A percentile compares a stretch with the other conserved stretches of the same genome.
phyloP scores from a whole-genome alignment of 345 rosid species.

The Cochlearia excelsa region DNA sequence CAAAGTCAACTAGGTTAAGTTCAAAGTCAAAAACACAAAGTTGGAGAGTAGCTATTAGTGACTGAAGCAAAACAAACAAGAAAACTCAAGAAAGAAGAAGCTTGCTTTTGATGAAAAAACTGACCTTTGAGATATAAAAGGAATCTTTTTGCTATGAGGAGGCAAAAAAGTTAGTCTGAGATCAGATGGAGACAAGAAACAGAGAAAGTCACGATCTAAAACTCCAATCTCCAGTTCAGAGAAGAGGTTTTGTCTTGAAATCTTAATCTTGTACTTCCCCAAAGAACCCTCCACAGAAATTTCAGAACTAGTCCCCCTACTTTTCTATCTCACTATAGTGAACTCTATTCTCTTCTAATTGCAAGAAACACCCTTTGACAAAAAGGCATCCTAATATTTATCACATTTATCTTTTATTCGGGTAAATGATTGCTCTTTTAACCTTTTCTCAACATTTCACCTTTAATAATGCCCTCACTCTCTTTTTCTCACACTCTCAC shows the following conservation, averaged over 20 bases:
- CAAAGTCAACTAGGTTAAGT: not conserved
- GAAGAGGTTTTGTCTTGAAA: constrained; percentile 32
- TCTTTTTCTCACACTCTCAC: constrained; percentile 6
- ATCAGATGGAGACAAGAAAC: constrained; percentile 26
- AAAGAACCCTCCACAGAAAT: constrained; percentile 1
- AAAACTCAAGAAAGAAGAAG: not conserved
- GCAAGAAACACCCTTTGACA: not conserved
- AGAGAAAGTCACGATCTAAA: constrained; percentile 39
- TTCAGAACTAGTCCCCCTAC: constrained; percentile 19
- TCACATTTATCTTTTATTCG: too few species aligned
- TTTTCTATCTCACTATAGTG: not conserved
- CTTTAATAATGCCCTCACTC: too few species aligned
- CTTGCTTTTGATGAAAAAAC: constrained; percentile 7
- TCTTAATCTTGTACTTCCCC: constrained; percentile 3
- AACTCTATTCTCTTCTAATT: not conserved
- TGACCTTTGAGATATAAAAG: constrained; percentile 14
- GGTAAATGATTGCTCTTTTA: too few species aligned
- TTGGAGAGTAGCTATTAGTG: constrained; percentile 3
- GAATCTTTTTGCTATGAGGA: not conserved
- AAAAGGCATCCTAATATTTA: too few species aligned
- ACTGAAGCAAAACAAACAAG: constrained; percentile 11
- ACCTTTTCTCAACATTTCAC: too few species aligned
- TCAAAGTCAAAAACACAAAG: too few species aligned
- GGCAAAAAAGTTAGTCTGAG: not conserved
- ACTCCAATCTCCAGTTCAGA: constrained; percentile 29